These are phyloP conservation scores for Alternaria ventricosa DNA, from an alignment of 2,329 filamentous ascomycete genomes.

Conservation along the genomic window DNA sequence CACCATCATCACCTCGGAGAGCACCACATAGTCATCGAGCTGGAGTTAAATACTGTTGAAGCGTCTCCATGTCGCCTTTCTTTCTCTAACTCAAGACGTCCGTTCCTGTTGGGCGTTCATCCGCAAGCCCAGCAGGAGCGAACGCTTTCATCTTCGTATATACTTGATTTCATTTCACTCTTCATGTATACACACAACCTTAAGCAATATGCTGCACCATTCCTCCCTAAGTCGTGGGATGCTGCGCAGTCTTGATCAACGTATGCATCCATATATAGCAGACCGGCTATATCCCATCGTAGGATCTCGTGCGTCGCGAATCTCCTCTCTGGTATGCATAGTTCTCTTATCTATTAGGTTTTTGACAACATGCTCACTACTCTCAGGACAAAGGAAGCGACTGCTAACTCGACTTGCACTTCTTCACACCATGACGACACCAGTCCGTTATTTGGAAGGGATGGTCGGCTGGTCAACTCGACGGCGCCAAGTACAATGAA, in stretches of 20 bases:
- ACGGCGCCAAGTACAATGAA: neutral
- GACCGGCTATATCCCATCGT: neutral
- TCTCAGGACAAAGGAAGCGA: neutral
- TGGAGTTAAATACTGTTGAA: neutral
- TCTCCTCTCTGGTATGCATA: neutral
- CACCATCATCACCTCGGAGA: neutral
- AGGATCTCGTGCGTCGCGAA: neutral
- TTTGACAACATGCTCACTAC: neutral
- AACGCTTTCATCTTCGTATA: neutral
- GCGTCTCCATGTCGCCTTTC: fast-evolving
- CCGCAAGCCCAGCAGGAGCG: neutral
- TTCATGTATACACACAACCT: neutral
- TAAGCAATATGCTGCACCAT: too few relatives aligned
- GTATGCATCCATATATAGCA: neutral
- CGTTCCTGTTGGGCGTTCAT: neutral
- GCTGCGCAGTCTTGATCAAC: neutral
- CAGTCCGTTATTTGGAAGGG: neutral
- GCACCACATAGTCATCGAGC: neutral
- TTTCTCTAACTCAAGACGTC: neutral
- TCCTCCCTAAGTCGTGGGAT: neutral
- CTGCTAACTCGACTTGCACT: neutral
- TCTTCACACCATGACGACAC: neutral
- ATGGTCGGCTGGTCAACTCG: neutral
- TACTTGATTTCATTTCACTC: neutral
- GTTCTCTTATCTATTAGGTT: neutral